A percentile compares a stretch with the other conserved stretches of the same genome.
phyloP scores from a whole-genome alignment of 441 rosid genomes.

The Adansonia grandidieri region DNA sequence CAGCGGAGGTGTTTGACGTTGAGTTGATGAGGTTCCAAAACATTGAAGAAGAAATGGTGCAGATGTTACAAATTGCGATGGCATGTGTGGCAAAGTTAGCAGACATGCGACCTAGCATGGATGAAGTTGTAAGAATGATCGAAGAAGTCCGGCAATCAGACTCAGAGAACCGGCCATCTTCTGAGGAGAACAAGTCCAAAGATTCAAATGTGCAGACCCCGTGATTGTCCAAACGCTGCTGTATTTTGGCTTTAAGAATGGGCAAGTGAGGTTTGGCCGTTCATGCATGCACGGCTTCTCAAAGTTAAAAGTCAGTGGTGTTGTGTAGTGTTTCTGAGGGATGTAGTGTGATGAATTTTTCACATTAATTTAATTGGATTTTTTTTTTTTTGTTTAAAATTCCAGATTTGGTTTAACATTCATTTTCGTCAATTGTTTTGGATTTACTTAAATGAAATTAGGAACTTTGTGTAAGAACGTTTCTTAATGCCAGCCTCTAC shows the following conservation, averaged over 20 bases:
- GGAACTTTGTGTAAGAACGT: no score
- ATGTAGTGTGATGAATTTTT: background rate
- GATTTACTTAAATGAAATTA: background rate
- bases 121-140: slow-evolving; percentile 64
- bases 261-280: slow-evolving; percentile 4
- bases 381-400: background rate
- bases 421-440: slow-evolving; percentile 7
- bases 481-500: no score
- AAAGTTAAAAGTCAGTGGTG: background rate
- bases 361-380: background rate
- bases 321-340: background rate
- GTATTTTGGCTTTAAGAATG: slow-evolving; percentile 9
- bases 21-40: slow-evolving; percentile 71
- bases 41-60: slow-evolving; percentile 79
- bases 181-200: slow-evolving; percentile 76
- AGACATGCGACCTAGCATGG: slow-evolving; percentile 65
- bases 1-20: slow-evolving; percentile 73
- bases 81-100: slow-evolving; percentile 64
- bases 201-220: slow-evolving; percentile 79
- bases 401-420: slow-evolving; percentile 13
- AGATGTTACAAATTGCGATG: slow-evolving; percentile 76
- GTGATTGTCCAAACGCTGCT: slow-evolving; percentile 32
- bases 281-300: slow-evolving; percentile 10
- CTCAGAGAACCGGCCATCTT: slow-evolving; percentile 59
- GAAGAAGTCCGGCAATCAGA: slow-evolving; percentile 66